Conservation (phyloP, 768 basidiomycete genomes). For the Suillus discolor region DNA sequence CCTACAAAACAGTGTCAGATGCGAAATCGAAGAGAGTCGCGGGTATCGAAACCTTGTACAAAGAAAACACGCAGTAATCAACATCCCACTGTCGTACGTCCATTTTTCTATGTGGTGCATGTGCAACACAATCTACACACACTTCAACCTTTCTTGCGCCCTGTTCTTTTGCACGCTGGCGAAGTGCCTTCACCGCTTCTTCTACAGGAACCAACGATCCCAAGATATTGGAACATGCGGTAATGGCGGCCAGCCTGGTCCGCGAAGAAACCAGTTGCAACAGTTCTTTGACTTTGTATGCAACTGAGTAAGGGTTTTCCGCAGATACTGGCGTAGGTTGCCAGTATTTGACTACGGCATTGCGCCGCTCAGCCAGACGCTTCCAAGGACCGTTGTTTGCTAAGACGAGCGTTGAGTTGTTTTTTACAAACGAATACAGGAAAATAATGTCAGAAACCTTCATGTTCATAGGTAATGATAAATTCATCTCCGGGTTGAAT, state of each 20-base stretch:
- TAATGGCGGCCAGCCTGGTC: constrained; percentile 74
- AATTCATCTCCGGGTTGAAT: constrained; percentile 69
- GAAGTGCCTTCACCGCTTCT: constrained; percentile 52
- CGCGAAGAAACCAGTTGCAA: constrained; percentile 61
- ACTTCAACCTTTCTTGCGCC: constrained; percentile 67
- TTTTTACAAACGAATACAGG: not conserved
- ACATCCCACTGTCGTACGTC: constrained; percentile 79
- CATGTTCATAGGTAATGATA: constrained; percentile 79
- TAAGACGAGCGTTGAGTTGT: constrained; percentile 23
- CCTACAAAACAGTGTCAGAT: constrained; percentile 37
- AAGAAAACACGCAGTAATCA: constrained; percentile 70
- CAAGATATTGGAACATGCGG: constrained; percentile 76
- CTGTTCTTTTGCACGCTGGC: constrained; percentile 50
- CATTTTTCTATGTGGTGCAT: constrained; percentile 71
- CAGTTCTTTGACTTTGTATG: constrained; percentile 54
- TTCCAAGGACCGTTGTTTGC: constrained; percentile 82
- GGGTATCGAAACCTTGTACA: constrained; percentile 62
- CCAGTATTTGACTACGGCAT: constrained; percentile 64
- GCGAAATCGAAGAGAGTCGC: not conserved
- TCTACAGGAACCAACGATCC: constrained; percentile 67
- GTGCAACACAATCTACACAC: constrained; percentile 77
- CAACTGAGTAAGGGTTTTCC: constrained; percentile 69
- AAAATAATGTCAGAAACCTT: constrained; percentile 46
- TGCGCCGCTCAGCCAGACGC: constrained; percentile 60
- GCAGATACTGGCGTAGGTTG: constrained; percentile 45